These are phyloP conservation scores for Phaffia tasmanica DNA, from an alignment of 768 basidiomycete species.

Conservation along the genomic window DNA sequence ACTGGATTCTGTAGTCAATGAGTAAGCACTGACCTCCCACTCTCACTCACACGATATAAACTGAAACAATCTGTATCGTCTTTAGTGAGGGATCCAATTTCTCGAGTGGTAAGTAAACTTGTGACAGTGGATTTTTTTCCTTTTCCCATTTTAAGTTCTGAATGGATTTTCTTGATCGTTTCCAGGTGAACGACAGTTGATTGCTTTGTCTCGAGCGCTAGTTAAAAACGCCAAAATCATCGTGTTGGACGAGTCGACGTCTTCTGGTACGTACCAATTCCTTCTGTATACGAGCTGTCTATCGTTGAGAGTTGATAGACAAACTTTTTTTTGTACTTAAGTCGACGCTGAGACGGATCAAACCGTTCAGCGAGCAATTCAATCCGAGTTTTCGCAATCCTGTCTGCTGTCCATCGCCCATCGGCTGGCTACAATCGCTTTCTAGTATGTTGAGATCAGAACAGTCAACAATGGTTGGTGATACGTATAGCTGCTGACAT, in stretches of 20 bases:
- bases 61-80: not conserved
- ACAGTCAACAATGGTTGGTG: too few species aligned
- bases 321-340: conserved; percentile 28
- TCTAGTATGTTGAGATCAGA: conserved; percentile 27
- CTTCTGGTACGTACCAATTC: conserved; percentile 40
- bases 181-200: conserved; percentile 56
- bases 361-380: conserved; percentile 54
- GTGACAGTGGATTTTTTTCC: too few species aligned
- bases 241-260: conserved; percentile 29
- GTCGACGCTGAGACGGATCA: conserved; percentile 56
- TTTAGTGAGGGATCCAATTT: too few species aligned
- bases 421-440: conserved; percentile 31
- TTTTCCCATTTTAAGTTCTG: not conserved
- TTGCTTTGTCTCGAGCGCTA: conserved; percentile 50
- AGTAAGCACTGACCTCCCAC: conserved; percentile 45
- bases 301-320: not conserved
- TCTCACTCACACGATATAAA: not conserved
- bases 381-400: conserved; percentile 49
- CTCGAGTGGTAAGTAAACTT: too few species aligned
- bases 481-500: too few species aligned
- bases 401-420: conserved; percentile 39
- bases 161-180: not conserved
- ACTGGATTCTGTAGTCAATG: conserved; percentile 50
- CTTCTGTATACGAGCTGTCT: not conserved
- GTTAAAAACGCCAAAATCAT: conserved; percentile 54